Evolutionary conservation across 2,329 filamentous ascomycete genomes (phyloP), one percentile per base, ranked within the genome.

Genomic region (Colletotrichum ledebouriae): DNA sequence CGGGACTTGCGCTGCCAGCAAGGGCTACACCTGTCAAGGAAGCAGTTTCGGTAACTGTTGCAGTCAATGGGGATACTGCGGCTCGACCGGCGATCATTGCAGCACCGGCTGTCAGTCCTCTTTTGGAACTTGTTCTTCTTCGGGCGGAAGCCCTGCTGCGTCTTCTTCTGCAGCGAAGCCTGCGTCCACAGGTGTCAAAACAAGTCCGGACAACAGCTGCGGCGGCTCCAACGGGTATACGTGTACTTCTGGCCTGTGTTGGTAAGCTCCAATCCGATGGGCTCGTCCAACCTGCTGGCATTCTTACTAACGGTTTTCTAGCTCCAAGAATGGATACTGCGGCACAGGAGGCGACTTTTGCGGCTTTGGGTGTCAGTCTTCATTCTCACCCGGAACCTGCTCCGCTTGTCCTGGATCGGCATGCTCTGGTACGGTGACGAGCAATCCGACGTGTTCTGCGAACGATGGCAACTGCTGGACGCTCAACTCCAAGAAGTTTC

Each of bases 211-310:
- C 49, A 80, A 79, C n/a, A 75, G 73, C 17, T 84, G 82, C 59
- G 82, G 80, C 20, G 80, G 78, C 52, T 70, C 76, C n/a, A 76
- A 75, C 13, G 78, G 77, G 11, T 78, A 78, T 68, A 83, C 79
- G 13, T 84, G 82, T 69, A 33, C 67, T 4, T n/a, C 46, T 1
- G 63, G 67, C 0, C n/a, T 33, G 15, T 73, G 72, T 52, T 73
- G 72, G 63, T 67, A 15, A 63, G 63, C 57, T 13, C 6, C 6
- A 10, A 41, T 2, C 70, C 70, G 74, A 61, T 20, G 9, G 3
- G n/a, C 42, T n/a, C 3, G 10, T 3, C n/a, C 22, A 7, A 2
- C 29, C 39, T 13, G 44, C 0, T 15, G 13, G 37, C n/a, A 25
- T 25, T 6, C 50, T n/a, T 6, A 44, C n/a, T 52, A 33, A 6